Evolutionary conservation across 257 asterid species (phyloP).

Genomic region (Nicotiana tabacum): DNA sequence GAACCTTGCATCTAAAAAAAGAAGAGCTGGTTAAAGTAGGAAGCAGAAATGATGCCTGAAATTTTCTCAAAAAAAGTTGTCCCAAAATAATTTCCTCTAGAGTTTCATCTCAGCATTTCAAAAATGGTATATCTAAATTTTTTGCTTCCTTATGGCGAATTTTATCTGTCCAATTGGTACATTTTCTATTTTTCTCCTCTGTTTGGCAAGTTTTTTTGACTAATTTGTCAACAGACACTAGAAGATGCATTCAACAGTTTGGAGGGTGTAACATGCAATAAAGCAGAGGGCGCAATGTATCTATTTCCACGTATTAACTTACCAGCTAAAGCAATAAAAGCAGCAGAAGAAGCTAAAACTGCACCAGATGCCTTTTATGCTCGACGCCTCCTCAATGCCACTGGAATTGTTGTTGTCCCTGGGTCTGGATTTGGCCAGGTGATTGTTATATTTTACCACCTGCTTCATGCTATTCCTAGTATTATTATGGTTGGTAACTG

Average conservation of each 20-base stretch:
- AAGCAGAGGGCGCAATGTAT: slow-evolving; percentile 98
- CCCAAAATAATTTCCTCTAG: not conserved
- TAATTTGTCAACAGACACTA: slow-evolving; percentile 47
- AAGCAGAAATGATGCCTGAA: not conserved
- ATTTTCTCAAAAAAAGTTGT: not conserved
- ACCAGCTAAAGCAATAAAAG: slow-evolving; percentile 78
- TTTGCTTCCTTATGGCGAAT: not conserved
- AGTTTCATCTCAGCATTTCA: not conserved
- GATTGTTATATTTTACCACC: slow-evolving; percentile 4
- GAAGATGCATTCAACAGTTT: slow-evolving; percentile 78
- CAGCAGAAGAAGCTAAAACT: slow-evolving; percentile 62
- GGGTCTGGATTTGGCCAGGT: slow-evolving; percentile 99
- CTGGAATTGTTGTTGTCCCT: slow-evolving; percentile 92
- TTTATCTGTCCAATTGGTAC: not conserved
- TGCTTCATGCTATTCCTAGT: not conserved
- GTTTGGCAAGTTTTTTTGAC: not conserved
- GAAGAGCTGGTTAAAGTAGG: not conserved
- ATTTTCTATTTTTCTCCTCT: not conserved
- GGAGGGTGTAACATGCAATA: slow-evolving; percentile 86
- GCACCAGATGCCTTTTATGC: slow-evolving; percentile 83
- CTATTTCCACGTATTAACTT: slow-evolving; percentile 73
- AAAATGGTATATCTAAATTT: not conserved
- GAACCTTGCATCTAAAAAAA: not conserved
- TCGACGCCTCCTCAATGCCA: slow-evolving; percentile 68
- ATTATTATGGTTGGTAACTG: not conserved